A percentile compares a stretch with the other conserved stretches of the same genome.
These are phyloP conservation scores for Cucurbita moschata DNA, from an alignment of 306 rosid genomes.

Conservation along the genomic window DNA sequence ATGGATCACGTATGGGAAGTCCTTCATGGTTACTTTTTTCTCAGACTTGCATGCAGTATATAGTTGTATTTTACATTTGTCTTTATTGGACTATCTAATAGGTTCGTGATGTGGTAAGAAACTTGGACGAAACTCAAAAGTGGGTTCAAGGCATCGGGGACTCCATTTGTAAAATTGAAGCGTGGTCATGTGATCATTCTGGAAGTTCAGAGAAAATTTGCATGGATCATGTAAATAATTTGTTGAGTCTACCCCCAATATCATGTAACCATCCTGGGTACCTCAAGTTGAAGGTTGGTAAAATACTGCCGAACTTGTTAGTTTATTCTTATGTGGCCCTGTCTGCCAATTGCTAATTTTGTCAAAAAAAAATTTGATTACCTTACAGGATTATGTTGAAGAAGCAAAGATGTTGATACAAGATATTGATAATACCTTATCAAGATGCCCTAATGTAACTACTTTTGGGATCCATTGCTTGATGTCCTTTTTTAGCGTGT, in stretches of 20 bases:
- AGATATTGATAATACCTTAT: slow-evolving; percentile 41
- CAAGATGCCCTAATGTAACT: slow-evolving; percentile 40
- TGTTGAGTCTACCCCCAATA: slow-evolving; percentile 37
- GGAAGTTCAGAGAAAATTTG: slow-evolving; percentile 34
- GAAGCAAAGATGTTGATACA: slow-evolving; percentile 43
- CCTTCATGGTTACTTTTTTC: slow-evolving; percentile 7
- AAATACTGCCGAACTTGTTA: slow-evolving; percentile 7
- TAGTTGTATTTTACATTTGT: slow-evolving; percentile 2
- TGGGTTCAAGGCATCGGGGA: slow-evolving; percentile 68
- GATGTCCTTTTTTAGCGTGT: not conserved
- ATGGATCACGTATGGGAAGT: slow-evolving; percentile 65
- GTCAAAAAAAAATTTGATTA: slow-evolving; percentile 2
- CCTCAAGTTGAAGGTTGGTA: slow-evolving; percentile 66
- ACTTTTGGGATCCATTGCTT: not conserved
- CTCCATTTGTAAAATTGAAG: slow-evolving; percentile 50
- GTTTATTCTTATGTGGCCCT: slow-evolving; percentile 9
- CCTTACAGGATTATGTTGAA: slow-evolving; percentile 49
- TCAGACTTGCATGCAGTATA: slow-evolving; percentile 4
- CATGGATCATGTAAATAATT: slow-evolving; percentile 36
- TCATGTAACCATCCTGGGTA: slow-evolving; percentile 62
- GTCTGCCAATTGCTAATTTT: slow-evolving; percentile 10
- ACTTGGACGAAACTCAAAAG: slow-evolving; percentile 48
- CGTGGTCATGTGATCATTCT: slow-evolving; percentile 26
- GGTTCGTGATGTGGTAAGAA: slow-evolving; percentile 63
- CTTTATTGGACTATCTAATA: slow-evolving; percentile 22